Evolutionary conservation across 495 filamentous ascomycete genomes (phyloP).

Genomic region (Neurospora discreta): DNA sequence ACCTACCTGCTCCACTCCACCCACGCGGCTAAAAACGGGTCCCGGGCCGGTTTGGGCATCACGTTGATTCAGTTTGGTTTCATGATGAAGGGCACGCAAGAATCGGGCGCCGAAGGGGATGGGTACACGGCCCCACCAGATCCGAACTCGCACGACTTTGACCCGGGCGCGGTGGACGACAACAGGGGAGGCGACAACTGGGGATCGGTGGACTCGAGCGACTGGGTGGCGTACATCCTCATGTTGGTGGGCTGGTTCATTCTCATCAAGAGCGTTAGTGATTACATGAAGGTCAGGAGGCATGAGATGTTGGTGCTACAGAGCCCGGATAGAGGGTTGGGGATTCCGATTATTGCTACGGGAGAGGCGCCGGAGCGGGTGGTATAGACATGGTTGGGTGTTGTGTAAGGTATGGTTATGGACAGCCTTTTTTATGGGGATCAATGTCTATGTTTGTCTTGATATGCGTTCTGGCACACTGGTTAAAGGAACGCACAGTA

Average conservation of each 20-base stretch:
- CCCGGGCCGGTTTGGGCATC: conserved; percentile 84
- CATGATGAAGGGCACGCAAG: conserved; percentile 55
- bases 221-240: conserved; percentile 84
- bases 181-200: conserved; percentile 26
- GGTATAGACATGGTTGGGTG: conserved; percentile 40
- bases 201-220: conserved; percentile 51
- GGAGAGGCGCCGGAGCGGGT: conserved; percentile 74
- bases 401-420: no score
- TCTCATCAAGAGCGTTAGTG: conserved; percentile 76
- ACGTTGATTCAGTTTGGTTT: conserved; percentile 96
- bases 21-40: conserved; percentile 95
- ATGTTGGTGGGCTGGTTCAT: conserved; percentile 99
- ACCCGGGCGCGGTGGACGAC: conserved; percentile 51
- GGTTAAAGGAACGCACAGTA: no score
- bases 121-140: conserved; percentile 58
- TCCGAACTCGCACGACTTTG: conserved; percentile 84
- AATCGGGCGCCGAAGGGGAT: conserved; percentile 28
- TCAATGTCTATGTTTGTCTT: no score
- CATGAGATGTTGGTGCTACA: conserved; percentile 90
- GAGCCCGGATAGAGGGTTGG: conserved; percentile 83
- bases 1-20: conserved; percentile 97
- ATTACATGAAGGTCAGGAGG: conserved; percentile 74
- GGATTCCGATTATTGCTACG: conserved; percentile 78
- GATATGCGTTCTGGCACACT: no score
- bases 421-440: no score